phyloP scores from a whole-genome alignment of 495 filamentous ascomycete genomes.

The Aspergillus sclerotioniger region DNA sequence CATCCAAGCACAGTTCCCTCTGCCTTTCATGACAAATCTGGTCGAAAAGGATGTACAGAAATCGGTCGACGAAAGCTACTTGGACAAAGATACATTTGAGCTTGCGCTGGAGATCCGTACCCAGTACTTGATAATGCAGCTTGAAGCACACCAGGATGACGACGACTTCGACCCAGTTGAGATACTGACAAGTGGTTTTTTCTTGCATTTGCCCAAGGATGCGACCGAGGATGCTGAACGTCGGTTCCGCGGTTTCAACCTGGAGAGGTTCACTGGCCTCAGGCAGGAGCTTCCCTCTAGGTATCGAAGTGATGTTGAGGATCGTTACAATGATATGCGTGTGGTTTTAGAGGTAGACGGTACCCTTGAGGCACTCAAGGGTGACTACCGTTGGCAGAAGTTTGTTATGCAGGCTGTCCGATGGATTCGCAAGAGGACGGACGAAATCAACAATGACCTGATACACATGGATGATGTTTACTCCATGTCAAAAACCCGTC shows the following conservation, averaged over 20 bases:
- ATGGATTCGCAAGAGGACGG: slow-evolving; percentile 34
- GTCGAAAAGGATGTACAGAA: slow-evolving; percentile 2
- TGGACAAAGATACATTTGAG: slow-evolving; percentile 31
- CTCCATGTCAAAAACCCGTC: background rate
- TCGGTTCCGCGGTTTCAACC: slow-evolving; percentile 35
- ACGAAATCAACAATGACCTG: slow-evolving; percentile 30
- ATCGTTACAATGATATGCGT: slow-evolving; percentile 35
- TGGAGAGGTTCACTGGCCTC: slow-evolving; percentile 25
- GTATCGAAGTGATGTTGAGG: slow-evolving; percentile 29
- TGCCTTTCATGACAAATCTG: slow-evolving; percentile 31
- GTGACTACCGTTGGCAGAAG: slow-evolving; percentile 30
- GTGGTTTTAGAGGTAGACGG: slow-evolving; percentile 22
- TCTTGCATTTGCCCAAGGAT: slow-evolving; percentile 20
- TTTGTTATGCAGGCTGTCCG: slow-evolving; percentile 31
- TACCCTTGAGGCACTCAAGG: slow-evolving; percentile 23
- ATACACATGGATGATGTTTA: slow-evolving; percentile 23
- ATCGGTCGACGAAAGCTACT: slow-evolving; percentile 25
- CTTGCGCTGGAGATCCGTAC: slow-evolving; percentile 43
- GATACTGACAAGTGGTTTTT: slow-evolving; percentile 30
- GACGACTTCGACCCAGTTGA: slow-evolving; percentile 27
- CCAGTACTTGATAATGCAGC: slow-evolving; percentile 31
- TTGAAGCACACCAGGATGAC: slow-evolving; percentile 29
- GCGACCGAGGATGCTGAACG: slow-evolving; percentile 10
- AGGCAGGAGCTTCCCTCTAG: slow-evolving; percentile 34
- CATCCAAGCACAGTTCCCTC: slow-evolving; percentile 34